Percentiles rank a stretch among this genome's conserved stretches.
Evolutionary conservation across 768 basidiomycete species (phyloP).

Genomic region (Myochromella boudieri): DNA sequence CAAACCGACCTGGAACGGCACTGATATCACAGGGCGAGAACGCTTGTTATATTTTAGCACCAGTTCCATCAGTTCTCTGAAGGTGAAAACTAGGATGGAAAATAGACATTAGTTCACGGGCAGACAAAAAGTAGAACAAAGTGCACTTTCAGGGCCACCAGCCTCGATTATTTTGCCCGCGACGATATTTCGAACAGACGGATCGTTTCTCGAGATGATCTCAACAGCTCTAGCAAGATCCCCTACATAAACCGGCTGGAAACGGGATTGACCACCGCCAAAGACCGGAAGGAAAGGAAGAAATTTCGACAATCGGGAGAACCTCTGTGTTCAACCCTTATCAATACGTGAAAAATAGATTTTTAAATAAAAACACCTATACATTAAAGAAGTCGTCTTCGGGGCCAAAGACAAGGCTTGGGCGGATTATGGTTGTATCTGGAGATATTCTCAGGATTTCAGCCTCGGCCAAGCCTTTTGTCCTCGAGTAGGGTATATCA

Average conservation of each 20-base stretch:
- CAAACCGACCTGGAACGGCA: constrained; percentile 63
- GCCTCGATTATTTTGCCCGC: constrained; percentile 52
- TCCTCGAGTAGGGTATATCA: constrained; percentile 56
- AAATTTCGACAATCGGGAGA: constrained; percentile 56
- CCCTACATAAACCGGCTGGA: constrained; percentile 74
- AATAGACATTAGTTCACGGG: background rate
- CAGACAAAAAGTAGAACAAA: background rate
- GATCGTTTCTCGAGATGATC: constrained; percentile 48
- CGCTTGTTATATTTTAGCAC: constrained; percentile 55
- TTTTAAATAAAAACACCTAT: constrained; percentile 17
- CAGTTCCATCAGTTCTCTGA: constrained; percentile 64
- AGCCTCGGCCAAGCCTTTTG: constrained; percentile 63
- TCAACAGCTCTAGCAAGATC: constrained; percentile 67
- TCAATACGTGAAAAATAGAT: background rate
- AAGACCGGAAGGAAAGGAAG: constrained; percentile 79
- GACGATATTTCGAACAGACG: constrained; percentile 39
- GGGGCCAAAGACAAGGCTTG: constrained; percentile 75
- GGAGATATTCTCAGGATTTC: constrained; percentile 46
- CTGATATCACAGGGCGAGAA: constrained; percentile 55
- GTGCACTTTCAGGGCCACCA: constrained; percentile 36
- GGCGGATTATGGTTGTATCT: constrained; percentile 63
- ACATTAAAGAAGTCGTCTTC: constrained; percentile 78
- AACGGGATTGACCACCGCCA: constrained; percentile 61
- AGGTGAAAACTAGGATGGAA: constrained; percentile 56
- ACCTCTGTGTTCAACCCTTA: constrained; percentile 42